phyloP scores from a whole-genome alignment of 163 green algal genomes.

The Scenedesmus sp. region DNA sequence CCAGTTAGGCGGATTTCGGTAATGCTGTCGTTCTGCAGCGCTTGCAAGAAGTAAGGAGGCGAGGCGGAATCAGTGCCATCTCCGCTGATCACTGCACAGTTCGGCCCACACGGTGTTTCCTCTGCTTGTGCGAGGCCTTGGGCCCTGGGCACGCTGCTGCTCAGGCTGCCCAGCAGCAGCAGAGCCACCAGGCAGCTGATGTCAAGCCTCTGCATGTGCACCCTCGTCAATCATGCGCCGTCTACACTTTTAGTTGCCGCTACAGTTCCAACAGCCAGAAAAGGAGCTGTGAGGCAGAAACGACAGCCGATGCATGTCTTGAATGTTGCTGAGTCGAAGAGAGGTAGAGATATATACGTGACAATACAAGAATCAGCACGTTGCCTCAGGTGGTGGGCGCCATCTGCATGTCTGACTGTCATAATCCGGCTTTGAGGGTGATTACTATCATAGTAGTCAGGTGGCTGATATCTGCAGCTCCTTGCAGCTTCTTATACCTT shows the following conservation, averaged over 20 bases:
- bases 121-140: background rate
- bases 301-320: background rate
- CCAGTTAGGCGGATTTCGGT: slow-evolving; percentile 10
- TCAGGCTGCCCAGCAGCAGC: slow-evolving; percentile 11
- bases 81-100: background rate
- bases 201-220: background rate
- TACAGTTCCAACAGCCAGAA: background rate
- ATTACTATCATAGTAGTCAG: background rate
- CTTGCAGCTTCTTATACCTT: no score
- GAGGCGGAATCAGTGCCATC: background rate
- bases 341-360: background rate
- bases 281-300: background rate
- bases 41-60: background rate
- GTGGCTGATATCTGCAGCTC: no score
- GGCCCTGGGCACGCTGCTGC: background rate
- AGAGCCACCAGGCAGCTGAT: background rate
- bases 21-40: background rate
- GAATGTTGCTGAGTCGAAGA: background rate
- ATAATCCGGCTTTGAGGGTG: background rate
- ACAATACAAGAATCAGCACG: background rate
- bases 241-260: background rate
- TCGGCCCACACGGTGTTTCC: background rate
- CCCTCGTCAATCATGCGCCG: background rate
- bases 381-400: background rate
- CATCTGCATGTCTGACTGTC: background rate